Evolutionary conservation across 805 yeast species (phyloP).

Genomic region (Huiozyma naganishii): DNA sequence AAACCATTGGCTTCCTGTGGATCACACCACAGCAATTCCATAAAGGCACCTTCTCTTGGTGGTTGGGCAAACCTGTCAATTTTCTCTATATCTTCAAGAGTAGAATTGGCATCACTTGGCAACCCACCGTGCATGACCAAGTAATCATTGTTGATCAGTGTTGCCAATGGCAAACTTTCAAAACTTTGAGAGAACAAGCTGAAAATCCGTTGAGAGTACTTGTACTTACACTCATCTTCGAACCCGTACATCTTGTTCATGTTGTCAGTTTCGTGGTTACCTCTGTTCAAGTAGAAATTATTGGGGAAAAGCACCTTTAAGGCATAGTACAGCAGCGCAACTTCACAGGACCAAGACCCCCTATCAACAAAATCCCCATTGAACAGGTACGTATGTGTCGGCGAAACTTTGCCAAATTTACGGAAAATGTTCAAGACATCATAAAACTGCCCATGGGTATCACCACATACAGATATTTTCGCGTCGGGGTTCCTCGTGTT

Average conservation of each 20-base stretch:
- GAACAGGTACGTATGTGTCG: slow-evolving; percentile 63
- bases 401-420: slow-evolving; percentile 58
- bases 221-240: slow-evolving; percentile 88
- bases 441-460: slow-evolving; percentile 93
- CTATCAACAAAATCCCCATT: slow-evolving; percentile 98
- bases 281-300: slow-evolving; percentile 70
- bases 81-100: slow-evolving; percentile 61
- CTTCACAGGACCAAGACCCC: slow-evolving; percentile 97
- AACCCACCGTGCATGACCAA: slow-evolving; percentile 94
- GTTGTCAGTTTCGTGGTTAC: slow-evolving; percentile 92
- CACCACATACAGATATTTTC: slow-evolving; percentile 83
- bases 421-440: slow-evolving; percentile 77
- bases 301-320: slow-evolving; percentile 69
- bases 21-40: slow-evolving; percentile 97
- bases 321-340: slow-evolving; percentile 68
- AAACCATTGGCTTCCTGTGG: slow-evolving; percentile 76
- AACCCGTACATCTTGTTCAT: slow-evolving; percentile 97
- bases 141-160: slow-evolving; percentile 67
- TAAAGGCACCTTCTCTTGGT: slow-evolving; percentile 81
- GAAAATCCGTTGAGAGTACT: slow-evolving; percentile 72
- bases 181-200: slow-evolving; percentile 79
- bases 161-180: slow-evolving; percentile 75
- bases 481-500: slow-evolving; percentile 14
- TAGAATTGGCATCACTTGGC: slow-evolving; percentile 64
- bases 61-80: slow-evolving; percentile 77